Evolutionary conservation across 225 moss, liverwort and hornwort species (phyloP), one percentile per base, ranked within the genome.

Genomic region (Ulota crispa): DNA sequence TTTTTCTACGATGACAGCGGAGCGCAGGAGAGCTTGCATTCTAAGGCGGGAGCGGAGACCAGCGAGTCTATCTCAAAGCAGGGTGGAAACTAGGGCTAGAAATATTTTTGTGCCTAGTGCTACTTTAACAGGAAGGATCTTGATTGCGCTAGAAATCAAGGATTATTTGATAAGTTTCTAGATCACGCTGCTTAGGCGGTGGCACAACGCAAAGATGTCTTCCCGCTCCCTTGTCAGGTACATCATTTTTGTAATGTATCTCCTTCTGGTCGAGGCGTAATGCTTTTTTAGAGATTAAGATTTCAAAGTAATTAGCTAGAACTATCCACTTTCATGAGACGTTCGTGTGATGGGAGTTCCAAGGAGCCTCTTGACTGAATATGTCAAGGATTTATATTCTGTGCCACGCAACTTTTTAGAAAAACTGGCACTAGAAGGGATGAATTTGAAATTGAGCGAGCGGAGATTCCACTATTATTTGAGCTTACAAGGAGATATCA

Each of bases 161-260:
- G 89, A 36, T 83, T 89, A 81, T 91, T 87, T 41, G 91, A 91
- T 73, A 89, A 89, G 69, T 91, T 89, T 76, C 67, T 91, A 83
- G 85, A 91, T 68, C 83, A 87, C 55, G 81, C 91, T 39, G 91
- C 89, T 52, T 26, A 39, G 73, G 73, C 68, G 28, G 81, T 91
- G 50, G 64, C 69, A 60, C 85, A 83, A 75, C 65, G 78, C 20
- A 70, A 73, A 27, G 79, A 87, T 34, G 9, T 89, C 43, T 78
- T 81, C 6, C 78, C 86, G 27, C 83, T 91, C 2, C 81, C 83
- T 41, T 86, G 85, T 71, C 89, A 91, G 91, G 91, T 91, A 80
- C 70, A 64, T 68, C 41, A 8, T 37, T 64, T 75, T 73, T 62
- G 36, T 42, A 55, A 54, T 70, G 37, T 59, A 20, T 23, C 8